These are phyloP conservation scores for Uncinocarpus reesii DNA, from an alignment of 2,329 filamentous ascomycete genomes.

Conservation along the genomic window DNA sequence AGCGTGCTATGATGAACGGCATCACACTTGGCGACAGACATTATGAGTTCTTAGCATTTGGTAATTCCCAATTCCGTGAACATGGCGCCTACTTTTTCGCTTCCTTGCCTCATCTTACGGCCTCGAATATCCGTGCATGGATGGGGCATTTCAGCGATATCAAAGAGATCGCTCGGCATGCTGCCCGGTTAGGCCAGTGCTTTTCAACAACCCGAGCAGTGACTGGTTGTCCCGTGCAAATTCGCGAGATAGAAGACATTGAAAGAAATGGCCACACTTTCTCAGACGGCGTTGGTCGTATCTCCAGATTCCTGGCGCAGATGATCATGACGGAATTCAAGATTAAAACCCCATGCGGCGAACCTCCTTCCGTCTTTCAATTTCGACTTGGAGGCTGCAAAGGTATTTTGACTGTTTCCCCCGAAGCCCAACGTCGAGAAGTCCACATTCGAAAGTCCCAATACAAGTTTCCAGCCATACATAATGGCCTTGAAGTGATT, in stretches of 20 bases:
- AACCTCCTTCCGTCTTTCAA: slow-evolving; percentile 72
- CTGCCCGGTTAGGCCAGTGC: slow-evolving; percentile 82
- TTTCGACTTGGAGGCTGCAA: slow-evolving; percentile 90
- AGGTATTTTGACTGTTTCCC: slow-evolving; percentile 70
- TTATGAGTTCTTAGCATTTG: slow-evolving; percentile 86
- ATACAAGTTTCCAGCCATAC: slow-evolving; percentile 66
- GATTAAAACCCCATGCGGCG: slow-evolving; percentile 43
- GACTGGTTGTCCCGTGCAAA: slow-evolving; percentile 48
- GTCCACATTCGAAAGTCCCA: slow-evolving; percentile 77
- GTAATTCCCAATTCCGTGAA: slow-evolving; percentile 89
- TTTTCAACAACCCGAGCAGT: slow-evolving; percentile 86
- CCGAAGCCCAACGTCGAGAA: slow-evolving; percentile 54
- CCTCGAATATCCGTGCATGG: slow-evolving; percentile 67
- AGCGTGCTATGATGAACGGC: slow-evolving; percentile 61
- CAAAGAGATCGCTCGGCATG: slow-evolving; percentile 74
- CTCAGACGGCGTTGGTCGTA: slow-evolving; percentile 85
- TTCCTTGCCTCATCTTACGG: slow-evolving; percentile 54
- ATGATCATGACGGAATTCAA: slow-evolving; percentile 63
- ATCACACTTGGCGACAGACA: slow-evolving; percentile 70
- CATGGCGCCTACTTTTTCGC: slow-evolving; percentile 90
- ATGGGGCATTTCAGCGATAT: slow-evolving; percentile 83
- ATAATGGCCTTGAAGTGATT: slow-evolving; percentile 73
- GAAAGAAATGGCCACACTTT: slow-evolving; percentile 60
- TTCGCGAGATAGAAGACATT: slow-evolving; percentile 58
- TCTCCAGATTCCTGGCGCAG: slow-evolving; percentile 66